phyloP scores from a whole-genome alignment of 768 basidiomycete genomes.

The Brasilioporus rufonigricans region DNA sequence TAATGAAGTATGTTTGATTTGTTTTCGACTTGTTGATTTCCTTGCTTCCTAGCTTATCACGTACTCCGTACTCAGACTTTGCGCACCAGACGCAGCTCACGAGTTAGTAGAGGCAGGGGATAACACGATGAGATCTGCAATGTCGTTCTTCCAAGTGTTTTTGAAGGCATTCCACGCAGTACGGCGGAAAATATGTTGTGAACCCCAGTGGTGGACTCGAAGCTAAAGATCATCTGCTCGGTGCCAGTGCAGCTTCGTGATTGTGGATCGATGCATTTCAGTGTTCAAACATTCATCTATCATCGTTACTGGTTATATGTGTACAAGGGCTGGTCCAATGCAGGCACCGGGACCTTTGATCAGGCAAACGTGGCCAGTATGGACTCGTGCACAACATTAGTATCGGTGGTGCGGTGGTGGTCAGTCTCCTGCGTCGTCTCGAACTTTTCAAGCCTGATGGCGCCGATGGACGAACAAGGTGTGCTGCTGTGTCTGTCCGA shows the following conservation, averaged over 20 bases:
- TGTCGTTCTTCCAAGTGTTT: neutral
- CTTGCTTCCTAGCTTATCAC: constrained; percentile 57
- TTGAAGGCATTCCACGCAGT: constrained; percentile 38
- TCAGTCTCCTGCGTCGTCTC: constrained; percentile 72
- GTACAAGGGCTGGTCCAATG: constrained; percentile 78
- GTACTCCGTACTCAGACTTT: constrained; percentile 79
- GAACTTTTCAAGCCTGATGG: constrained; percentile 73
- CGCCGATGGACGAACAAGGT: constrained; percentile 66
- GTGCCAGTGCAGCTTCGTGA: constrained; percentile 79
- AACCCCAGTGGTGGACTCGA: constrained; percentile 86
- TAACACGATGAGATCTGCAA: constrained; percentile 57
- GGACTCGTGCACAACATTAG: constrained; percentile 85
- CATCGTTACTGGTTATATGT: neutral
- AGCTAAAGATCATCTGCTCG: constrained; percentile 86
- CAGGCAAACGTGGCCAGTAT: constrained; percentile 71
- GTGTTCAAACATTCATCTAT: neutral
- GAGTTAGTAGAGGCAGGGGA: constrained; percentile 72
- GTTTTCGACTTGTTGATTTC: neutral
- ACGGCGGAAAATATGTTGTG: constrained; percentile 81
- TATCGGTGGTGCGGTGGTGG: constrained; percentile 76
- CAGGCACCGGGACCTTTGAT: constrained; percentile 73
- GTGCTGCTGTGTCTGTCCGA: constrained; percentile 12
- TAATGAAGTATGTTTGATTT: constrained; percentile 56
- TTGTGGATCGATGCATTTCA: constrained; percentile 39
- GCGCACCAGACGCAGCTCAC: constrained; percentile 62